phyloP scores from a whole-genome alignment of 1,284 basidiomycete species.

The Termitomyces sp. region DNA sequence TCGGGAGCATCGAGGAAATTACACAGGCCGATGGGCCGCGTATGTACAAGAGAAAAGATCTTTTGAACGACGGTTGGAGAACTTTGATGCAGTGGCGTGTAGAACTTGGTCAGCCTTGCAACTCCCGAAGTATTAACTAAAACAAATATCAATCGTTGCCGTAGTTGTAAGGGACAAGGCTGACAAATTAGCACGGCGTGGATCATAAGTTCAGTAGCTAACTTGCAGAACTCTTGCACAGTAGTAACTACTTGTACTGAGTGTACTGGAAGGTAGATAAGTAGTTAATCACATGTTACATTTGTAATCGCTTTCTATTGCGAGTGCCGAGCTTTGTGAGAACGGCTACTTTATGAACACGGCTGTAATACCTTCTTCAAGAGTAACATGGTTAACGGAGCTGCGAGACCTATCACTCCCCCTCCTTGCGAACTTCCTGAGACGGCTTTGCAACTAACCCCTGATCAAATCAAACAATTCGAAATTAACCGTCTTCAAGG shows the following conservation, averaged over 20 bases:
- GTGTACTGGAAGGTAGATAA: too few relatives aligned
- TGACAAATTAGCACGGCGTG: constrained; percentile 59
- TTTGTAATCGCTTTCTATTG: background rate
- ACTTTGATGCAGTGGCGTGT: constrained; percentile 78
- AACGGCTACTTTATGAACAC: too few relatives aligned
- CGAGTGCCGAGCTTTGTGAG: too few relatives aligned
- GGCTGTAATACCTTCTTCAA: background rate
- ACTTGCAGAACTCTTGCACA: background rate
- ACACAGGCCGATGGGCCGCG: constrained; percentile 75
- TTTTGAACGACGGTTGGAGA: constrained; percentile 72
- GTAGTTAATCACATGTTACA: too few relatives aligned
- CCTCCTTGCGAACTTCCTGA: constrained; percentile 13
- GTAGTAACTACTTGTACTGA: background rate
- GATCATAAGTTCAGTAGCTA: constrained; percentile 55
- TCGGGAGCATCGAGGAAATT: constrained; percentile 93
- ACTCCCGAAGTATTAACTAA: constrained; percentile 86
- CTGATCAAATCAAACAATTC: constrained; percentile 35
- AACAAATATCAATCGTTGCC: constrained; percentile 12
- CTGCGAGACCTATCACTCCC: constrained; percentile 21
- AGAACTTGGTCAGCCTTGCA: constrained; percentile 94
- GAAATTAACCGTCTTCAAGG: constrained; percentile 47
- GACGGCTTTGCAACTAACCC: constrained; percentile 23
- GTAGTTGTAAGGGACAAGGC: constrained; percentile 10
- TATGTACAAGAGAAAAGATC: constrained; percentile 81
- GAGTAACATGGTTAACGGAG: background rate